Evolutionary conservation across 768 basidiomycete species (phyloP).

Genomic region (Candolleomyces efflorescens): DNA sequence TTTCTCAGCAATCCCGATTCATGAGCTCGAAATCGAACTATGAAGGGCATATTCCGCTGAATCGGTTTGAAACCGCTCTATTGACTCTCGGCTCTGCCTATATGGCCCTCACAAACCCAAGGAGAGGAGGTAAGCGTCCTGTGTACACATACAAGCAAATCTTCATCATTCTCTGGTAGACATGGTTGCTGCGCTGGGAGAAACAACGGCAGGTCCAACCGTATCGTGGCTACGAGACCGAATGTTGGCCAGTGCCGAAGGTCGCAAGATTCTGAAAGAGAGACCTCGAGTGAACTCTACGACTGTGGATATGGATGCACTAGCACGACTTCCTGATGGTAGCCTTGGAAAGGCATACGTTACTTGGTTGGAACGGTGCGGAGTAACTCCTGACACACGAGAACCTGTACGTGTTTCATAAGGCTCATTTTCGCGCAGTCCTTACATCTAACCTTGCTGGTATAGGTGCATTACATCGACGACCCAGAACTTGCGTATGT

Average conservation of each 20-base stretch:
- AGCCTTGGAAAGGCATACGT: constrained; percentile 85
- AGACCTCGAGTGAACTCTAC: constrained; percentile 76
- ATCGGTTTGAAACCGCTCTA: constrained; percentile 77
- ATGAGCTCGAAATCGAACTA: constrained; percentile 46
- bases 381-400: constrained; percentile 90
- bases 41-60: constrained; percentile 78
- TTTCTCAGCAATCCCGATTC: background rate
- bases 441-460: constrained; percentile 4
- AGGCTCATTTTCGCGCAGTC: background rate
- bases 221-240: constrained; percentile 70
- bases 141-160: background rate
- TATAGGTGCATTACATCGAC: constrained; percentile 88
- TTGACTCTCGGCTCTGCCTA: constrained; percentile 83
- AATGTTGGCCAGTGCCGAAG: constrained; percentile 80
- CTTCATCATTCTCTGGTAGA: constrained; percentile 43
- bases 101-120: constrained; percentile 76
- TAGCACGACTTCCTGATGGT: constrained; percentile 67
- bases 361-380: constrained; percentile 85
- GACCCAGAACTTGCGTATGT: constrained; percentile 97
- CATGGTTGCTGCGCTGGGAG: constrained; percentile 92
- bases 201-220: constrained; percentile 82
- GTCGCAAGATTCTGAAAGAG: constrained; percentile 77
- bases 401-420: constrained; percentile 57
- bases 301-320: constrained; percentile 66
- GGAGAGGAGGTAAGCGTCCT: constrained; percentile 69